Evolutionary conservation across 768 basidiomycete species (phyloP), one percentile per base, ranked within the genome.

Genomic region (Hygrophoropsis aurantiaca): DNA sequence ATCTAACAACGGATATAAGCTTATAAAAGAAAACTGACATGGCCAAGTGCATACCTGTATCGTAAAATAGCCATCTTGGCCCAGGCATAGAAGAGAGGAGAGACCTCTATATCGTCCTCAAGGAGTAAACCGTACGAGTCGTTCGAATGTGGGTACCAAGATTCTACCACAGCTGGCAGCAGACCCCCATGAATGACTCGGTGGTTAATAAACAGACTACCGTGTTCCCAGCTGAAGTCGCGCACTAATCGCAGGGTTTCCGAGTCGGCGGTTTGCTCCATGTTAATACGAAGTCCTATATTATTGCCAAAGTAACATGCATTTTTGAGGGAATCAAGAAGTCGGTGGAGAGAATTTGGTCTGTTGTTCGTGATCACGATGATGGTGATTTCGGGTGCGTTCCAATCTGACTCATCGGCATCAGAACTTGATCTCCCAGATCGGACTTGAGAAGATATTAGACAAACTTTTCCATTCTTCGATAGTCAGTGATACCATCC

Each of bases 71-170:
- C 61, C 78, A 91, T 83, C 63, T 94, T 93, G 47, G 80, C 58
- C 88, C 90, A 94, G 5, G 86, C 88, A 60, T 88, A 93, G 63
- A 88, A 90, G 21, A 91, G 60, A 1, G 90, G 86, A 8, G 89
- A 92, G 7, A 93, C 64, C 59, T 94, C 92, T 9, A 91, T 74
- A 59, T 94, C 91, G 57, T 94, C 91, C 64, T 93, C 91, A 18
- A 94, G 75, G 16, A 94, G 67, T 16, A 94, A 60, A 6, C 86
- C 90, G 59, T 91, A 92, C 2, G 81, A 79, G 55, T 93, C 69
- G 50, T 90, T 77, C 24, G 76, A 74, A 20, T 71, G 66, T 4
- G 92, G 91, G 59, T 90, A 94, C 90, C 92, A 94, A 4, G 89
- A 88, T 65, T 93, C 91, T 11, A 92, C 85, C 11, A 94, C 82